These are phyloP conservation scores for Leccinellum rugosiceps DNA, from an alignment of 768 basidiomycete species.

Conservation along the genomic window DNA sequence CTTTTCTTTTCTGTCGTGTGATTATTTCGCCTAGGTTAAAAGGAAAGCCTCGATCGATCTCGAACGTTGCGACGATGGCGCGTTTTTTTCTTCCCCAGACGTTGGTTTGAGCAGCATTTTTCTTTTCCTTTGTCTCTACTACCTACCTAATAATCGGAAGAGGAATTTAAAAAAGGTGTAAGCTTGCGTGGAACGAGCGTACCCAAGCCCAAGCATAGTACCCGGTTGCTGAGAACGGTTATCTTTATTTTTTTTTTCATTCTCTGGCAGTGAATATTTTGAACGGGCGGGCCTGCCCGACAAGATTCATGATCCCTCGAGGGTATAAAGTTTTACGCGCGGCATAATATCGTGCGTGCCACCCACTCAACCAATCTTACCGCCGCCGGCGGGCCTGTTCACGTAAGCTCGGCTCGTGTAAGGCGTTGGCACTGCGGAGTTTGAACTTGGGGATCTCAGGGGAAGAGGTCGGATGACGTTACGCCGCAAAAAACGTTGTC, in stretches of 20 bases:
- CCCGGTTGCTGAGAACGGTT: no score
- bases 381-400: no score
- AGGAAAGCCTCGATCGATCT: slow-evolving; percentile 2
- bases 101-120: neutral
- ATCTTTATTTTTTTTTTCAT: no score
- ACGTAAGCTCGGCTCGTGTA: no score
- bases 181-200: neutral
- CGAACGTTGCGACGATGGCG: neutral
- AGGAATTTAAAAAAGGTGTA: slow-evolving; percentile 7
- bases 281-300: neutral
- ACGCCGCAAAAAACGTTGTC: neutral
- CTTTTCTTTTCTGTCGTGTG: slow-evolving; percentile 2
- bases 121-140: neutral
- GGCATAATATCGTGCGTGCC: neutral
- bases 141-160: slow-evolving; percentile 8
- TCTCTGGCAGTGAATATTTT: neutral
- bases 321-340: slow-evolving; percentile 13
- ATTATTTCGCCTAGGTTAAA: slow-evolving; percentile 8
- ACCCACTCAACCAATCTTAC: no score
- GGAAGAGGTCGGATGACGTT: slow-evolving; percentile 8
- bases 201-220: neutral
- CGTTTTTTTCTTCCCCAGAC: neutral
- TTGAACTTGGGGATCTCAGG: no score
- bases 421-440: no score
- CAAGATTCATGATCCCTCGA: slow-evolving; percentile 13